A percentile compares a stretch with the other conserved stretches of the same genome.
phyloP scores from a whole-genome alignment of 805 yeast species.

The Barnettozyma sp. region DNA sequence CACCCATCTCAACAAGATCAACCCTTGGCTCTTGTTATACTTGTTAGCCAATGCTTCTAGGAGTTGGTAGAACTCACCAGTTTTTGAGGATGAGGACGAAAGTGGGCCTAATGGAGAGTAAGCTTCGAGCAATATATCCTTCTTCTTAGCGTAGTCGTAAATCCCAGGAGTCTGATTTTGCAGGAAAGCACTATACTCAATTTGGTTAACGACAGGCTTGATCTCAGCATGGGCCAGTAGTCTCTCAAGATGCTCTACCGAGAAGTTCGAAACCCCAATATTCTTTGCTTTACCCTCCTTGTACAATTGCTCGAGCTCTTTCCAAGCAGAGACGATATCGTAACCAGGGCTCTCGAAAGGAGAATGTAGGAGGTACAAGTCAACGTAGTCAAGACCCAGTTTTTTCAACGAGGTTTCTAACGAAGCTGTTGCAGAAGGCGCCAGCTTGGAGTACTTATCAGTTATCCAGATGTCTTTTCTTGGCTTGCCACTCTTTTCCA shows the following conservation, averaged over 20 bases:
- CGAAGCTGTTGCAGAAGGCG: constrained; percentile 35
- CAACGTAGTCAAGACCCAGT: constrained; percentile 40
- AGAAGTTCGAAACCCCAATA: constrained; percentile 59
- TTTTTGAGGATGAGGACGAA: too few species aligned
- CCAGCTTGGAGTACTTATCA: constrained; percentile 38
- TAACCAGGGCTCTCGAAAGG: constrained; percentile 37
- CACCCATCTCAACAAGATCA: constrained; percentile 64
- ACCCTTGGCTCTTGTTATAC: constrained; percentile 55
- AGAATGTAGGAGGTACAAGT: constrained; percentile 44
- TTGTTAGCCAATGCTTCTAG: constrained; percentile 43
- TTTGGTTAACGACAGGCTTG: constrained; percentile 54
- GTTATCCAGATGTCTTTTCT: constrained; percentile 50
- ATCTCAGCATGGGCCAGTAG: constrained; percentile 33
- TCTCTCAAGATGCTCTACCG: constrained; percentile 37
- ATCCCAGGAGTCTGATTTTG: constrained; percentile 62
- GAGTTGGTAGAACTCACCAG: constrained; percentile 32
- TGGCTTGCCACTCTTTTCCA: constrained; percentile 33
- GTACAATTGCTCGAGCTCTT: constrained; percentile 39
- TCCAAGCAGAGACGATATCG: constrained; percentile 45
- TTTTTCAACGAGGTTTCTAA: constrained; percentile 33
- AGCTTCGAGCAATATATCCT: constrained; percentile 52
- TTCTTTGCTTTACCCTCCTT: constrained; percentile 47
- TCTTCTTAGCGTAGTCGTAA: constrained; percentile 40
- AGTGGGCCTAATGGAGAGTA: constrained; percentile 65
- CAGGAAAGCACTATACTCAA: constrained; percentile 58